Conservation (phyloP, 2,329 filamentous ascomycete genomes). For the Colletotrichum agaves region DNA sequence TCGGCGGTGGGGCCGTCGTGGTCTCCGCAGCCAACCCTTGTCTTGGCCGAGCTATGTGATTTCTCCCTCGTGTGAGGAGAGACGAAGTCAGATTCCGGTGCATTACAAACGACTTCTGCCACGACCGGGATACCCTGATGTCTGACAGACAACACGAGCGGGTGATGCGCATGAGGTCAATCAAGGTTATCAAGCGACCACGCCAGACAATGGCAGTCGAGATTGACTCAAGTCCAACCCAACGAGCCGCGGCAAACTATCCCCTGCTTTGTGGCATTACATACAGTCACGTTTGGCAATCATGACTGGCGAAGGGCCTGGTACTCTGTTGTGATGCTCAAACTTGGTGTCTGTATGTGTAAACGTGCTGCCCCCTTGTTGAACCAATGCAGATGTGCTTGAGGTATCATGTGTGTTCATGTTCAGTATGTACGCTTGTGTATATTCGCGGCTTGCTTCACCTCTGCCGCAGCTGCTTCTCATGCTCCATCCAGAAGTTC, state of each 20-base stretch:
- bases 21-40: background rate
- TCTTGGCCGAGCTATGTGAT: background rate
- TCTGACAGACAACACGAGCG: background rate
- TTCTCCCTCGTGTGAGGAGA: conserved; percentile 10
- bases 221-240: background rate
- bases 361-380: background rate
- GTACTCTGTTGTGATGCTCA: background rate
- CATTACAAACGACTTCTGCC: conserved; percentile 6
- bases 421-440: conserved; percentile 12
- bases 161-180: conserved; percentile 6
- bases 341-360: background rate
- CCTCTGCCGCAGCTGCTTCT: conserved; percentile 74
- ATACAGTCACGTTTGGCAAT: too few species aligned
- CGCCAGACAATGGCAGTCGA: too few species aligned
- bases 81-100: background rate
- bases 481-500: conserved; percentile 87
- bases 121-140: conserved; percentile 8
- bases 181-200: background rate
- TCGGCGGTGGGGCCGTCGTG: background rate
- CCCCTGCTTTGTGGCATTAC: too few species aligned
- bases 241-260: too few species aligned
- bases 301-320: too few species aligned
- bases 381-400: background rate
- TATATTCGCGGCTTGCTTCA: conserved; percentile 48
- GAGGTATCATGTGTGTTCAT: conserved; percentile 29